phyloP scores from a whole-genome alignment of 371 early-diverging fungal genomes.

The Mucor plumbeus region DNA sequence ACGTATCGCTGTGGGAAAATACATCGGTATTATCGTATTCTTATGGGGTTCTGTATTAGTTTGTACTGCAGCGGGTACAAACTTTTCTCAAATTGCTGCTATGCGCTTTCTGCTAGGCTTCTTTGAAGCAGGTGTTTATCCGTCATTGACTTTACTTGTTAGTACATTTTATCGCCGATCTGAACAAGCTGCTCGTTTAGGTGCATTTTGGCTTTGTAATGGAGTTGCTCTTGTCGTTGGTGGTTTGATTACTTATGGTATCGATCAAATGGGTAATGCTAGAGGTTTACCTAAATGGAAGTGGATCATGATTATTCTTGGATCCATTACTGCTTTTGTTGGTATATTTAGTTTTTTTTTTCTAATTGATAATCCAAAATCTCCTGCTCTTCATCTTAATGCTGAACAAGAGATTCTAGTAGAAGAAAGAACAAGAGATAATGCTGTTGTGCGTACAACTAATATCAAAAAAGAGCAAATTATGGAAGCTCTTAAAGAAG shows the following conservation, averaged over 20 bases:
- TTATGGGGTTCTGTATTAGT: conserved; percentile 44
- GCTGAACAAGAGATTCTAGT: conserved; percentile 45
- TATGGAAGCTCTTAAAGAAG: conserved; percentile 40
- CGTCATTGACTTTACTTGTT: conserved; percentile 35
- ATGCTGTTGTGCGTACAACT: conserved; percentile 38
- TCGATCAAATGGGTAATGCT: conserved; percentile 50
- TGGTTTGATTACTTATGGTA: conserved; percentile 66
- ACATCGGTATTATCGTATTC: conserved; percentile 39
- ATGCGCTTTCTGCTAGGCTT: conserved; percentile 43
- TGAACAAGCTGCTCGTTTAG: conserved; percentile 45
- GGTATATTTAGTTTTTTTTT: conserved; percentile 39
- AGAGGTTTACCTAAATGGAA: conserved; percentile 55
- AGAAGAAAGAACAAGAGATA: conserved; percentile 47
- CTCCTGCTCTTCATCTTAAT: conserved; percentile 30
- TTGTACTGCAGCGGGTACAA: conserved; percentile 32
- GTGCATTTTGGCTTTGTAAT: conserved; percentile 49
- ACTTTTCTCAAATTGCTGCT: conserved; percentile 45
- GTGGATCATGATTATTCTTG: conserved; percentile 58
- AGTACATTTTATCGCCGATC: conserved; percentile 44
- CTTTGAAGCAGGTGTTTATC: conserved; percentile 37
- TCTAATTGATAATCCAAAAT: conserved; percentile 44
- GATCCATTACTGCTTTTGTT: conserved; percentile 28
- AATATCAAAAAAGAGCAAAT: conserved; percentile 38
- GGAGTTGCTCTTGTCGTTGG: conserved; percentile 62
- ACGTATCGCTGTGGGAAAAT: conserved; percentile 35